phyloP scores from a whole-genome alignment of 1,139 yeast species.

The Candida tunisiensis region DNA sequence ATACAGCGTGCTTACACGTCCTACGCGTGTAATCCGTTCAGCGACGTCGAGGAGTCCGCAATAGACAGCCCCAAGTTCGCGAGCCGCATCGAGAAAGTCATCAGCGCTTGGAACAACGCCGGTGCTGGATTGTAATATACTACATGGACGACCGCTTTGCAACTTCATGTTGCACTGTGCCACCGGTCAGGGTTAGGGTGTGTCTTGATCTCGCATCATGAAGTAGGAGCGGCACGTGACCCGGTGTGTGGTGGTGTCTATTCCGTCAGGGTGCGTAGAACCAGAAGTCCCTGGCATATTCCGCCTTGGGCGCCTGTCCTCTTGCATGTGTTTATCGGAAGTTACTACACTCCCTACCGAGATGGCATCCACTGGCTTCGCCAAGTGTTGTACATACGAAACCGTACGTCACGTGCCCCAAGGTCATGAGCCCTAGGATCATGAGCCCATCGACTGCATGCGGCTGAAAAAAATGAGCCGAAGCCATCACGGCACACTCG shows the following conservation, averaged over 20 bases:
- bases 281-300: no score
- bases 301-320: no score
- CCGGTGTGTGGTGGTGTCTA: conserved; percentile 34
- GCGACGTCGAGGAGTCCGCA: conserved; percentile 9
- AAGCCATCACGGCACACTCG: no score
- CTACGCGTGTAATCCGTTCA: conserved; percentile 23
- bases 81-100: conserved; percentile 9
- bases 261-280: conserved; percentile 48
- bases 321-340: no score
- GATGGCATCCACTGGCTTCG: no score
- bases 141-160: not conserved
- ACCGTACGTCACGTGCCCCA: no score
- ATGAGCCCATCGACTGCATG: no score
- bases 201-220: not conserved
- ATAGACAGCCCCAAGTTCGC: conserved; percentile 14
- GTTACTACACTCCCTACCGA: no score
- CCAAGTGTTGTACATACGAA: no score
- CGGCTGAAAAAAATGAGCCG: no score
- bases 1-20: conserved; percentile 20
- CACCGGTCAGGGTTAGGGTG: not conserved
- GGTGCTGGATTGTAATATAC: conserved; percentile 1
- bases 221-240: not conserved
- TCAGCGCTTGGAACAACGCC: conserved; percentile 10
- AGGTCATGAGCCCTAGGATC: no score
- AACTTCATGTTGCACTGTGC: not conserved